Evolutionary conservation across 306 rosid species (phyloP), one percentile per base, ranked within the genome.

Genomic region (Sicyos edulis): DNA sequence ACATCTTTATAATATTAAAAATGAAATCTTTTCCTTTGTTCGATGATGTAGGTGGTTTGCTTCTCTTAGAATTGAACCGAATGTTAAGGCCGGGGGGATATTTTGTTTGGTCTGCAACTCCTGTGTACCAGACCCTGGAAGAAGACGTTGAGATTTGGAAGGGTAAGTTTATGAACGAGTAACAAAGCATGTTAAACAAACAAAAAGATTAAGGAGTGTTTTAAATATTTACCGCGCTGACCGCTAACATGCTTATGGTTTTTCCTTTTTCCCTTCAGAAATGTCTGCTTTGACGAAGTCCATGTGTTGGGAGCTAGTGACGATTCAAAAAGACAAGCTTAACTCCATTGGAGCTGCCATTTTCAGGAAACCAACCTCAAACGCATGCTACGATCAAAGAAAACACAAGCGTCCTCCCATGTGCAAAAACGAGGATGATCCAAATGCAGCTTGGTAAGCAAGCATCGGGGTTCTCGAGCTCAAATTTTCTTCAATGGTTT

Each of bases 241-340:
- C 32, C 57, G 8, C 57, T 16, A 19, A 6, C 54, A 17, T 6
- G 16, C 29, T 5, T 20, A 24, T 60, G 11, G 13, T 16, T 29
- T 63, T n/a, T 20, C 5, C 17, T 9, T 29, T 34, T 59, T 53
- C 51, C 54, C 54, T 65, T 14, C 61, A 95, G 97, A 76, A 58
- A 95, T 95, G 97, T 61, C 95, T 15, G 42, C 82, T 42, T 84
- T 95, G 45, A 91, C 97, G 3, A 80, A 75, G 59, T 69, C 95
- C 63, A 83, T 95, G 84, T 91, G 99, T 79, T 91, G 97, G 97
- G 99, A 89, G 79, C 95, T 95, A 32, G 89, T 95, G 75, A 84
- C 89, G 52, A 85, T 89, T 83, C 80, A 82, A 80, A 88, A 86
- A 79, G 92, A 91, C 77, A 77, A 54, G 78, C 60, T 91, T 56